Conservation (phyloP, 2,329 filamentous ascomycete species). For the Monilinia polystroma region DNA sequence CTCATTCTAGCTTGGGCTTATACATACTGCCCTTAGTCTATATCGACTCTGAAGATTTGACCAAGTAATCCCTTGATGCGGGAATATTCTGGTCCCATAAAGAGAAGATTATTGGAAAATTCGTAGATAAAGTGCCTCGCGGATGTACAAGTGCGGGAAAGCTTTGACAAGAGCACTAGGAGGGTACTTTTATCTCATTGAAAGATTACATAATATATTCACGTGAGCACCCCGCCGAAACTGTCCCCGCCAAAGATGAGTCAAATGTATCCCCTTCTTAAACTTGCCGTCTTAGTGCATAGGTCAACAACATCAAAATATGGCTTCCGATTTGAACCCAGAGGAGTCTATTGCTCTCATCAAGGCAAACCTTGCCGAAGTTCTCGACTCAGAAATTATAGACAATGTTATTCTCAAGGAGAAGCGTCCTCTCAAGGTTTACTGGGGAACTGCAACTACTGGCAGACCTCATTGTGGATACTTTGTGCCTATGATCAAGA, state of each 20-base stretch:
- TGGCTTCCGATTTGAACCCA: slow-evolving; percentile 40
- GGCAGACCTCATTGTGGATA: slow-evolving; percentile 89
- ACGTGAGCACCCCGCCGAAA: slow-evolving; percentile 14
- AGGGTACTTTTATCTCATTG: background rate
- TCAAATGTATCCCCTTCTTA: slow-evolving; percentile 5
- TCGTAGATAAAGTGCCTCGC: too few relatives aligned
- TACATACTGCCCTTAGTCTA: too few relatives aligned
- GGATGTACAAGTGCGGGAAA: too few relatives aligned
- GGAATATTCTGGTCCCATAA: too few relatives aligned
- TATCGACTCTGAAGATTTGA: too few relatives aligned
- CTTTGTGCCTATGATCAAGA: slow-evolving; percentile 78
- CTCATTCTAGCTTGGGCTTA: background rate
- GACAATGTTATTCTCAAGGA: slow-evolving; percentile 67
- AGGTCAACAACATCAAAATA: slow-evolving; percentile 26
- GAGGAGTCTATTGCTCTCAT: slow-evolving; percentile 73
- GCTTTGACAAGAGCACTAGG: too few relatives aligned
- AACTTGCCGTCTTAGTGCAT: background rate
- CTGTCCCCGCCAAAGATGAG: slow-evolving; percentile 1
- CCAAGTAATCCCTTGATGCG: too few relatives aligned
- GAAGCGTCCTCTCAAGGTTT: slow-evolving; percentile 72
- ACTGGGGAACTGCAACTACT: slow-evolving; percentile 69
- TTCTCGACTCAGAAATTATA: slow-evolving; percentile 82
- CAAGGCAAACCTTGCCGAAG: slow-evolving; percentile 75
- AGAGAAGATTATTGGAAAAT: too few relatives aligned
- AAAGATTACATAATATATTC: background rate